These are phyloP conservation scores for Mortierella sp. DNA, from an alignment of 371 early-diverging fungal genomes.

Conservation along the genomic window DNA sequence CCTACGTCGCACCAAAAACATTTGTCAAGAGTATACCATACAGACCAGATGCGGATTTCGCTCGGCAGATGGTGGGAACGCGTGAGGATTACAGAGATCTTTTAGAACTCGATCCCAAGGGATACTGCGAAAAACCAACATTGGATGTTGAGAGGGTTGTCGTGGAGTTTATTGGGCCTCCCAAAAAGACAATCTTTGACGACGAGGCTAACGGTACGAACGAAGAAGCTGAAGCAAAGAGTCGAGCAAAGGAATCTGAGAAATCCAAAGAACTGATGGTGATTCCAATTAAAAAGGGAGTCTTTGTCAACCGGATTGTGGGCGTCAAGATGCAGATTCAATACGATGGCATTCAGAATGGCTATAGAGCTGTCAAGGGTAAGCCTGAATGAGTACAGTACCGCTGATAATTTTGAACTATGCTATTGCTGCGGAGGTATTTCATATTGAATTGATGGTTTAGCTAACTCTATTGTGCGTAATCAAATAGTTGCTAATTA, in stretches of 20 bases:
- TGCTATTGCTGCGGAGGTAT: neutral
- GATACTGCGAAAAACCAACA: slow-evolving; percentile 47
- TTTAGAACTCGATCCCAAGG: slow-evolving; percentile 41
- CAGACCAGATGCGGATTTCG: slow-evolving; percentile 59
- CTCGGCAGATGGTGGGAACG: slow-evolving; percentile 51
- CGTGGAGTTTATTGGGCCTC: slow-evolving; percentile 35
- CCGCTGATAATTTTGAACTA: too few species aligned
- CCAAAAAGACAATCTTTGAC: slow-evolving; percentile 38
- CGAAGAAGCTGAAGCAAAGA: neutral
- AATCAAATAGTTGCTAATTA: slow-evolving; percentile 28
- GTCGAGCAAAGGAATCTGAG: neutral
- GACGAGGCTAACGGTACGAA: slow-evolving; percentile 5
- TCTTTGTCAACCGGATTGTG: slow-evolving; percentile 39
- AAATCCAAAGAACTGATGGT: slow-evolving; percentile 31
- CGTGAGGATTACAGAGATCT: slow-evolving; percentile 39
- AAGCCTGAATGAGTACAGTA: neutral
- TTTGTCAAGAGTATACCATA: slow-evolving; percentile 44
- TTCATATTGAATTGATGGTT: neutral
- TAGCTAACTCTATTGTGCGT: neutral
- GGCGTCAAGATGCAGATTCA: slow-evolving; percentile 48
- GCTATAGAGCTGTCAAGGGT: slow-evolving; percentile 51
- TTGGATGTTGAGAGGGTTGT: slow-evolving; percentile 36
- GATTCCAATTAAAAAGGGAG: slow-evolving; percentile 46
- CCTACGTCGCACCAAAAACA: slow-evolving; percentile 30
- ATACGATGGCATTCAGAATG: slow-evolving; percentile 37